phyloP scores from a whole-genome alignment of 495 filamentous ascomycete genomes.

The Trichoderma reesei region DNA sequence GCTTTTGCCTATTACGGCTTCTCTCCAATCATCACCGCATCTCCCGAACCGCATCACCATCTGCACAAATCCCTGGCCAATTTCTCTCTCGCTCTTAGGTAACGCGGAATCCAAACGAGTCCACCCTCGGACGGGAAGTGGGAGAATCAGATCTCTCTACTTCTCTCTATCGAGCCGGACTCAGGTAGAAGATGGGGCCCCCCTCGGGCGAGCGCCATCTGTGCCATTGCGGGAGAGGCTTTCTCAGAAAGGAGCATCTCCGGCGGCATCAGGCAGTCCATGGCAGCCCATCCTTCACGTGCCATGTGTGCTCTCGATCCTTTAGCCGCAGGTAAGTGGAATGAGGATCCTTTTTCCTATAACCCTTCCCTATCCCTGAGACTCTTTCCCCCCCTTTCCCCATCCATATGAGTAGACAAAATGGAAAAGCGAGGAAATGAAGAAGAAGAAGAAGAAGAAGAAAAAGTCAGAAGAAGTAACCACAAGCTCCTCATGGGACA shows the following conservation, averaged over 20 bases:
- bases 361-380: background rate
- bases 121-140: background rate
- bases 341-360: background rate
- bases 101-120: background rate
- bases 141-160: background rate
- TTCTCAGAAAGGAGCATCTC: conserved; percentile 24
- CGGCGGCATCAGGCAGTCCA: conserved; percentile 22
- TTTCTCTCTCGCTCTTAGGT: background rate
- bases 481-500: background rate
- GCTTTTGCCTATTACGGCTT: no score
- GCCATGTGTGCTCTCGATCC: conserved; percentile 17
- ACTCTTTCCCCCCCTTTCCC: background rate
- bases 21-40: background rate
- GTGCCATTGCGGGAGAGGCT: conserved; percentile 21
- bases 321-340: conserved; percentile 18
- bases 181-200: background rate
- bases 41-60: background rate
- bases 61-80: background rate
- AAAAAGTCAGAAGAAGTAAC: background rate
- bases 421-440: conserved; percentile 10
- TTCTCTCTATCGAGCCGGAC: no score
- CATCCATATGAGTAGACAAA: background rate
- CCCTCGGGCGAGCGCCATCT: conserved; percentile 10
- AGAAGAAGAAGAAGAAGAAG: background rate
- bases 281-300: conserved; percentile 12